A percentile compares a stretch with the other conserved stretches of the same genome.
Conservation (phyloP, 345 rosid species). For the Lenwebbia sp. region DNA sequence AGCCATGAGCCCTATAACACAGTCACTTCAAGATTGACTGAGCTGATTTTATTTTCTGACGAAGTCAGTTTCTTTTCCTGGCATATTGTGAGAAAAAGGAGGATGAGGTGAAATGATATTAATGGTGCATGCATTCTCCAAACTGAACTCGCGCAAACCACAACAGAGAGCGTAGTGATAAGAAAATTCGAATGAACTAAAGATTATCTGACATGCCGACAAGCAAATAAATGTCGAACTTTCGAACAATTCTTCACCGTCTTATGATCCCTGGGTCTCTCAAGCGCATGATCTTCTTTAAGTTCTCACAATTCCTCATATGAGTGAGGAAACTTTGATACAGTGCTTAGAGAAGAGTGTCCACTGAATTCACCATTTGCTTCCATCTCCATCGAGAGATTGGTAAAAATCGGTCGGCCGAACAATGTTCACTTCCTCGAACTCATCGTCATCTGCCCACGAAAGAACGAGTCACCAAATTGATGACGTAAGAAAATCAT, state of each 20-base stretch:
- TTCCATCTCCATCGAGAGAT: conserved; percentile 7
- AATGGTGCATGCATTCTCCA: neutral
- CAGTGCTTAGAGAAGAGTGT: neutral
- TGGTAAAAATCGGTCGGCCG: conserved; percentile 3
- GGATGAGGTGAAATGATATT: neutral
- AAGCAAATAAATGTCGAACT: neutral
- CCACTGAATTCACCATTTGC: conserved; percentile 23
- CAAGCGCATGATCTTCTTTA: neutral
- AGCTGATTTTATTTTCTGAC: neutral
- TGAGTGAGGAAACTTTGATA: neutral
- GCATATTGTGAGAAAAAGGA: neutral
- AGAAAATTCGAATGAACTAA: neutral
- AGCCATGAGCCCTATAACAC: neutral
- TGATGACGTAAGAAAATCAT: neutral
- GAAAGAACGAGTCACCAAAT: neutral
- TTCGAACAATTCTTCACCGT: neutral
- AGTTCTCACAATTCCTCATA: neutral
- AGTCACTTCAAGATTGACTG: neutral
- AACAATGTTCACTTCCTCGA: conserved; percentile 6
- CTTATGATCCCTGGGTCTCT: neutral
- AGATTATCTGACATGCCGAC: neutral
- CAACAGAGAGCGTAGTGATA: neutral
- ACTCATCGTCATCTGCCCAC: conserved; percentile 10
- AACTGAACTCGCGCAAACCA: neutral
- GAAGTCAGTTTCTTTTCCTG: neutral